phyloP scores from a whole-genome alignment of 768 basidiomycete genomes.

The Phaeolepiota aurea region DNA sequence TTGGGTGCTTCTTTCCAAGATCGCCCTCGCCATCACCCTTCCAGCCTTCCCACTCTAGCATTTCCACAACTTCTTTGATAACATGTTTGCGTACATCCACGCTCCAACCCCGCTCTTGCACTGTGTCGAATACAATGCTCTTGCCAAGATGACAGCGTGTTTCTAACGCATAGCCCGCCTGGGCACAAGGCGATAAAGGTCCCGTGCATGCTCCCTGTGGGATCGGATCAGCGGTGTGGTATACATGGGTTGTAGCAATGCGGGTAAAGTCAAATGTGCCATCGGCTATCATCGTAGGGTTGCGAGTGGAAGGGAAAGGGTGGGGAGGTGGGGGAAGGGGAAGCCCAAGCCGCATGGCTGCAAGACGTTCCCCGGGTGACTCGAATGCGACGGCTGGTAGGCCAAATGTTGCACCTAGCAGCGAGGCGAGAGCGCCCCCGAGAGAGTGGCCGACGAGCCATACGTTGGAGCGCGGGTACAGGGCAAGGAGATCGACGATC shows the following conservation, averaged over 20 bases:
- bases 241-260: conserved; percentile 65
- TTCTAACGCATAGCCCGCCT: conserved; percentile 85
- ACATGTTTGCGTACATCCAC: conserved; percentile 75
- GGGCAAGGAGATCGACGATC: conserved; percentile 74
- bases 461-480: conserved; percentile 79
- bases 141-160: conserved; percentile 84
- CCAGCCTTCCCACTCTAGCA: conserved; percentile 41
- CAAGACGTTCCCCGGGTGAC: conserved; percentile 67
- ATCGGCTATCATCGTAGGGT: background rate
- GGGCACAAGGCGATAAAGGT: conserved; percentile 63
- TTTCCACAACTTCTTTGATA: conserved; percentile 60
- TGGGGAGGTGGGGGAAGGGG: conserved; percentile 51
- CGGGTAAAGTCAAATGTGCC: conserved; percentile 10
- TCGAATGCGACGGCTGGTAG: conserved; percentile 88
- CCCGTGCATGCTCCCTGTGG: conserved; percentile 81
- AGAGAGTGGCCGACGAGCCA: conserved; percentile 90
- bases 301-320: conserved; percentile 44
- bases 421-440: conserved; percentile 82
- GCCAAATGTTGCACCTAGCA: conserved; percentile 90
- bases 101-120: conserved; percentile 71
- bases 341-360: conserved; percentile 78
- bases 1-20: conserved; percentile 19
- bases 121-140: conserved; percentile 84
- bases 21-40: conserved; percentile 7
- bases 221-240: conserved; percentile 90